Evolutionary conservation across 805 yeast genomes (phyloP).

Genomic region (Candida schatavii): DNA sequence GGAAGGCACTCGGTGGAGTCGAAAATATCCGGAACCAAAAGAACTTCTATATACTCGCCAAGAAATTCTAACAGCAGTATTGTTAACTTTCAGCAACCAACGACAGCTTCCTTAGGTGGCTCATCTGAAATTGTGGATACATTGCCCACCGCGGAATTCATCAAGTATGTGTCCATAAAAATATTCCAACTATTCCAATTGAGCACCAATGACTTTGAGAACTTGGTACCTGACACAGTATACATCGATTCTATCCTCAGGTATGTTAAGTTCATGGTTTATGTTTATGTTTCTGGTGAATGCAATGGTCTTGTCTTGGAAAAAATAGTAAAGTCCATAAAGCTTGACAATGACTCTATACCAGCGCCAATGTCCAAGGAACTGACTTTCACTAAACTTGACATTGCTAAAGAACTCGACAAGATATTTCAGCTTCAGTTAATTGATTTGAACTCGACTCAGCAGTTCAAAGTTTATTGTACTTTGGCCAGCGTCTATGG

Average conservation of each 20-base stretch:
- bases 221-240: slow-evolving; percentile 78
- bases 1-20: slow-evolving; percentile 4
- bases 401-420: slow-evolving; percentile 41
- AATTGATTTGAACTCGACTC: slow-evolving; percentile 24
- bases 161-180: slow-evolving; percentile 26
- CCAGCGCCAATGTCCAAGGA: slow-evolving; percentile 2
- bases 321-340: slow-evolving; percentile 39
- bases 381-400: slow-evolving; percentile 26
- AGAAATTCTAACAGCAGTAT: slow-evolving; percentile 30
- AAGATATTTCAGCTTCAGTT: slow-evolving; percentile 35
- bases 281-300: slow-evolving; percentile 44
- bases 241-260: slow-evolving; percentile 71
- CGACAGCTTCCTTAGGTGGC: slow-evolving; percentile 4
- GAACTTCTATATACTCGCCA: slow-evolving; percentile 23
- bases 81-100: slow-evolving; percentile 30
- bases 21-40: not conserved
- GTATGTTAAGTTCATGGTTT: slow-evolving; percentile 57
- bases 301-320: slow-evolving; percentile 40
- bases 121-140: slow-evolving; percentile 22
- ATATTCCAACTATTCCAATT: slow-evolving; percentile 28
- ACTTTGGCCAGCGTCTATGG: slow-evolving; percentile 64
- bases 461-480: slow-evolving; percentile 63
- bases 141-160: slow-evolving; percentile 30
- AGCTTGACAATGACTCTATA: not conserved
- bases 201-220: slow-evolving; percentile 60